Evolutionary conservation across 139 green algal genomes (phyloP).

Genomic region (Picochlorum sp.): DNA sequence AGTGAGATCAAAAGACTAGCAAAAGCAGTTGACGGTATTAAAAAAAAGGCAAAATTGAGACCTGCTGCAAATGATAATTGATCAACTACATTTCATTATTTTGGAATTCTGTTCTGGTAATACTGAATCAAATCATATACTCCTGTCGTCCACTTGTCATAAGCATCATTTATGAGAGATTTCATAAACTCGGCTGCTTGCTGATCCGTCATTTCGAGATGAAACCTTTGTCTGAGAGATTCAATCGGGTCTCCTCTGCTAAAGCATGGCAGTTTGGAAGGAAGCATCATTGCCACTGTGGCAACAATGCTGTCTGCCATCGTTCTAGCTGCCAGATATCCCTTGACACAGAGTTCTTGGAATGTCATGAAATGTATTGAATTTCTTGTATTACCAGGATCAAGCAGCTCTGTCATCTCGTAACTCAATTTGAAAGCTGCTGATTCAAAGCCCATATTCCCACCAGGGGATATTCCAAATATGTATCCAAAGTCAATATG

Average conservation of each 20-base stretch:
- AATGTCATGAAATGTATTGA: conserved; percentile 39
- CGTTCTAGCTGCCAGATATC: conserved; percentile 73
- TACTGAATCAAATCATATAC: conserved; percentile 76
- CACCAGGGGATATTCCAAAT: conserved; percentile 69
- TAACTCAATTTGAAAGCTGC: conserved; percentile 96
- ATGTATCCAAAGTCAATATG: conserved; percentile 99
- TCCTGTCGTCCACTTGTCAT: conserved; percentile 66
- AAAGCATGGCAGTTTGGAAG: conserved; percentile 61
- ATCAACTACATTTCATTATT: conserved; percentile 15
- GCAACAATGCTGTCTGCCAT: conserved; percentile 42
- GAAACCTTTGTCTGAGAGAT: conserved; percentile 55
- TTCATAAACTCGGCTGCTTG: conserved; percentile 70
- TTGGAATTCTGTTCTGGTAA: conserved; percentile 61
- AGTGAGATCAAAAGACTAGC: conserved; percentile 71
- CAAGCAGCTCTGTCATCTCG: conserved; percentile 96
- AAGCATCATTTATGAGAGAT: conserved; percentile 64
- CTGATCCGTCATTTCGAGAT: conserved; percentile 57
- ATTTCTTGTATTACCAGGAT: conserved; percentile 47
- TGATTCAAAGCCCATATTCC: conserved; percentile 84
- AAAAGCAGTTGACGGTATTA: conserved; percentile 44
- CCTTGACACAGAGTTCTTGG: conserved; percentile 54
- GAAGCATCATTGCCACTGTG: conserved; percentile 45
- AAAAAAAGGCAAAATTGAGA: conserved; percentile 20
- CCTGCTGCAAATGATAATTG: neutral
- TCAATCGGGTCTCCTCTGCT: conserved; percentile 49